Evolutionary conservation across 2,329 filamentous ascomycete genomes (phyloP), one percentile per base, ranked within the genome.

Genomic region (Trichophyton equinum): DNA sequence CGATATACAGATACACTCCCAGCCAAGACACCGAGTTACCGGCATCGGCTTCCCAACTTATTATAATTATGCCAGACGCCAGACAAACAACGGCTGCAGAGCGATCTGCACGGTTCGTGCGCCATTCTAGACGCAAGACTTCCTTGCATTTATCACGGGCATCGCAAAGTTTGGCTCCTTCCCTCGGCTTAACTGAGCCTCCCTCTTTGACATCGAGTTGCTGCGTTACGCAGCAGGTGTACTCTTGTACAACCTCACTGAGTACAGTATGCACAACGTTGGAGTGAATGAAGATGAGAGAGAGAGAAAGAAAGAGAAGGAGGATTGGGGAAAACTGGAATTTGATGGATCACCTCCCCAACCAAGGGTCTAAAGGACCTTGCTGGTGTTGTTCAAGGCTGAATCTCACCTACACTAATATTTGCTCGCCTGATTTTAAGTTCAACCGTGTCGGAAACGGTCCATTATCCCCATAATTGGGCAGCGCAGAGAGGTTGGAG

Each of bases 61-160:
- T 44, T 11, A 53, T 51, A 22, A 18, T 27, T 20, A 22, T 53
- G 51, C 51, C 30, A n/a, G 15, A 55, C n/a, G 27, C 51, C 27
- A 55, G 20, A 33, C 51, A 55, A 20, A 55, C 51, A 55, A 55
- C 51, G 51, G 51, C 30, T 33, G 51, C 51, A 33, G 27, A n/a
- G 25, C 27, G 51, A 55, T 55, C 51, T 33, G 27, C 51, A 55
- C 51, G 51, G 51, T 55, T 55, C 51, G 51, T 55, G 51, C 51
- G 51, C 51, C 15, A 55, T 55, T 55, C 51, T 55, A 55, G 51
- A 55, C 33, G 51, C 30, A 55, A 55, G 27, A 27, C 51, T n/a
- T 27, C 13, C 27, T 27, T 27, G 44, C 44, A 47, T 22, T 47
- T 55, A 55, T 55, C 51, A 55, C 51, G 27, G 51, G 51, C 51